Percentiles rank a stretch among this genome's conserved stretches.
Evolutionary conservation across 345 rosid species (phyloP).

Genomic region (Trapa bicornis): DNA sequence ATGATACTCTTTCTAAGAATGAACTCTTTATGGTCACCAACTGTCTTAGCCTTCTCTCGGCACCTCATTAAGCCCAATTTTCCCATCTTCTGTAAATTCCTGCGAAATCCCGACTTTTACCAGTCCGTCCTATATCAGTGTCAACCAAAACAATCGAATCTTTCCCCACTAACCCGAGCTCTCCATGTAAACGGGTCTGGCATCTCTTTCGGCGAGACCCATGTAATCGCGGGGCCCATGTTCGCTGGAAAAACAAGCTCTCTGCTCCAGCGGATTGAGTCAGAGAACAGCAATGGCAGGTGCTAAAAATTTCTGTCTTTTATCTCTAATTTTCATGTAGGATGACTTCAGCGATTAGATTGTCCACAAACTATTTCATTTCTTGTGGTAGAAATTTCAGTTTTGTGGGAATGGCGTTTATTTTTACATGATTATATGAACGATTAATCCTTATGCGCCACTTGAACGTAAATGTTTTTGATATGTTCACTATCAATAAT

Average conservation of each 20-base stretch:
- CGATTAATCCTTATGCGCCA: neutral
- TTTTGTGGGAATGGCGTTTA: neutral
- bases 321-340: neutral
- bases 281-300: conserved; percentile 51
- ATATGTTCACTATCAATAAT: neutral
- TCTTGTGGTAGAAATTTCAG: neutral
- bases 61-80: no score
- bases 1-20: no score
- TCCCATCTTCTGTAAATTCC: no score
- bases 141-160: conserved; percentile 9
- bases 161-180: conserved; percentile 11
- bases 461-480: neutral
- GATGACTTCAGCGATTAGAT: neutral
- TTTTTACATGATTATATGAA: neutral
- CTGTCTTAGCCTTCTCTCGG: no score
- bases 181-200: conserved; percentile 17
- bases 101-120: no score
- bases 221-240: conserved; percentile 69
- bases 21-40: no score
- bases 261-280: conserved; percentile 53
- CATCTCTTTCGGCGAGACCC: conserved; percentile 47
- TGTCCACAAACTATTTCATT: neutral
- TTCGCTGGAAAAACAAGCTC: conserved; percentile 65
- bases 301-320: conserved; percentile 5
- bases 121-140: neutral